Evolutionary conservation across 2,329 filamentous ascomycete species (phyloP).

Genomic region (Neocucurbitaria cava): DNA sequence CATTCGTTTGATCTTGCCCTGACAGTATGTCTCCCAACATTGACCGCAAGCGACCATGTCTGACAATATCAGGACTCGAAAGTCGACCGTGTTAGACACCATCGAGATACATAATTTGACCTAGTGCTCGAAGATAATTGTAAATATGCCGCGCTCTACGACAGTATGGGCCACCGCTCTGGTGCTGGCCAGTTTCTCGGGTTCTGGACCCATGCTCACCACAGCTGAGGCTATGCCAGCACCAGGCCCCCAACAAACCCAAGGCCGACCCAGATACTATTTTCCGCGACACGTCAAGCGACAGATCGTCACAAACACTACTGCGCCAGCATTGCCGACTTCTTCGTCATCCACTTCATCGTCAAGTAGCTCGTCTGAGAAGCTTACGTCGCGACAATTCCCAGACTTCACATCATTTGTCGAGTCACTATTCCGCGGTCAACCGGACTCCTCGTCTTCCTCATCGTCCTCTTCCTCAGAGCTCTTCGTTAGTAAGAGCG

Average conservation of each 20-base stretch:
- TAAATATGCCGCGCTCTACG: slow-evolving; percentile 54
- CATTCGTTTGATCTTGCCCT: slow-evolving; percentile 58
- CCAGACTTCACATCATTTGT: slow-evolving; percentile 36
- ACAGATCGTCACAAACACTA: slow-evolving; percentile 48
- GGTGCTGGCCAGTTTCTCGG: slow-evolving; percentile 53
- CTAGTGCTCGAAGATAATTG: slow-evolving; percentile 38
- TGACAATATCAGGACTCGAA: slow-evolving; percentile 24
- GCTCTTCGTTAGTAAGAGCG: slow-evolving; percentile 13
- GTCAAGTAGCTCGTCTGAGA: slow-evolving; percentile 25
- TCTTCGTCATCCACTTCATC: slow-evolving; percentile 24
- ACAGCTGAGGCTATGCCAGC: slow-evolving; percentile 59
- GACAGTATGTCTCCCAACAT: slow-evolving; percentile 41
- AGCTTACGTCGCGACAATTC: slow-evolving; percentile 29
- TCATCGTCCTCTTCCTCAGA: slow-evolving; percentile 4
- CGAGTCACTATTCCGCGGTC: slow-evolving; percentile 30
- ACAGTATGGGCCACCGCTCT: slow-evolving; percentile 57
- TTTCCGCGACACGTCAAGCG: slow-evolving; percentile 57
- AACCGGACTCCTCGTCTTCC: slow-evolving; percentile 20
- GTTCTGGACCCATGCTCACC: slow-evolving; percentile 54
- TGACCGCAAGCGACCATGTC: slow-evolving; percentile 9
- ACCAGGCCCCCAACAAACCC: slow-evolving; percentile 44
- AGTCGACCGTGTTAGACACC: slow-evolving; percentile 25
- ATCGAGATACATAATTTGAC: slow-evolving; percentile 34
- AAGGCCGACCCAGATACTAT: slow-evolving; percentile 53
- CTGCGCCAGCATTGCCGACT: slow-evolving; percentile 33